Evolutionary conservation across 192 early-diverging fungal species (phyloP), one percentile per base, ranked within the genome.

Genomic region (Linnemannia zychae): DNA sequence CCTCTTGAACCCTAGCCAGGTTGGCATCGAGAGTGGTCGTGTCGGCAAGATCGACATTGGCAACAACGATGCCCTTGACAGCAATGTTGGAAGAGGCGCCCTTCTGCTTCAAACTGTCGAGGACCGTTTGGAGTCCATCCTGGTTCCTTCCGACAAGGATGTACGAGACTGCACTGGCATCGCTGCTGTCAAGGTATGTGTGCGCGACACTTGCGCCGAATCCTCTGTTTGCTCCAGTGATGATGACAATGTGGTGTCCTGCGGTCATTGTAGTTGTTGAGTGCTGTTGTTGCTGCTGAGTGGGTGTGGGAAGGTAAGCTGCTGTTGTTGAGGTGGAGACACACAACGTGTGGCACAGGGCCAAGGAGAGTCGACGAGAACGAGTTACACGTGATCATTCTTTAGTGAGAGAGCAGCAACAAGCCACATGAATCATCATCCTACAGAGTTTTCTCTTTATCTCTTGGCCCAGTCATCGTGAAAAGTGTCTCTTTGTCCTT

Each of bases 221-320:
- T 0, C 92, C 94, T 40, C 92, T 87, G 79, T 91, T 92, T 20
- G 94, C 94, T 16, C 94, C 94, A 36, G 92, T 93, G 69, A 95
- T 87, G 71, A 92, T 72, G 33, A 86, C 83, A 47, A 91, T 79
- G 72, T 80, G 77, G 24, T 89, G 89, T 33, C 50, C 53, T 18
- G 44, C 63, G 28, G 76, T 53, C 85, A 87, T 84, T 37, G 34
- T 50, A n/a, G 17, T 73, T 31, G 70, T 28, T 2, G 12, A 71
- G 46, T 4, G 52, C n/a, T 53, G 22, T n/a, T 28, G 24, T 31
- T n/a, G 52, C 18, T 18, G 18, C 22, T 28, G 11, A 60, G 57
- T 31, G 9, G 2, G 57, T 63, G 57, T 63, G 57, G 57, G 57
- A 63, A 63, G 31, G 57, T 63, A 16, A n/a, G n/a, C n/a, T n/a